Percentiles rank a stretch among this genome's conserved stretches.
Evolutionary conservation across 257 asterid species (phyloP).

Genomic region (Ehretia macrophylla): DNA sequence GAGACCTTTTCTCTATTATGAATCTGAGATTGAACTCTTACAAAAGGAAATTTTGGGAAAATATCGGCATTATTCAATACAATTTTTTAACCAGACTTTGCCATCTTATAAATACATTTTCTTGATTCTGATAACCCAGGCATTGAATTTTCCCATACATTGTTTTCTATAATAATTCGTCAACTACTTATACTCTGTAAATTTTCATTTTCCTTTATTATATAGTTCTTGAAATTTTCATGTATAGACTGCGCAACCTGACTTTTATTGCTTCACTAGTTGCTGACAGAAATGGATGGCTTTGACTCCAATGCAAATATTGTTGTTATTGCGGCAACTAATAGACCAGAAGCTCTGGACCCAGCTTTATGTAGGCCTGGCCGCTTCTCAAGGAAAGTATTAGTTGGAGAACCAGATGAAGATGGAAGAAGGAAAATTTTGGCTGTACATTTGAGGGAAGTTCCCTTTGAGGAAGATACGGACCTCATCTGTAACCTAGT

Average conservation of each 20-base stretch:
- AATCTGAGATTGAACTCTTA: too few species aligned
- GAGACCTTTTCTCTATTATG: too few species aligned
- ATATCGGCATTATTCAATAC: too few species aligned
- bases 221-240: neutral
- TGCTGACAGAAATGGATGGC: conserved; percentile 99
- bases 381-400: conserved; percentile 91
- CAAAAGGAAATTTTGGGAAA: too few species aligned
- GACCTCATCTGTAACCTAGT: conserved; percentile 72
- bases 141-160: neutral
- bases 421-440: conserved; percentile 86
- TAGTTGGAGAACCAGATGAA: conserved; percentile 95
- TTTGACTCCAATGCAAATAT: conserved; percentile 68
- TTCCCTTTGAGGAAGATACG: conserved; percentile 83
- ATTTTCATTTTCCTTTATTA: neutral
- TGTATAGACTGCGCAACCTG: conserved; percentile 3
- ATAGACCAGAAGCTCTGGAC: conserved; percentile 94
- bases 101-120: too few species aligned
- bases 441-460: conserved; percentile 83
- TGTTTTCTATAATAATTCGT: neutral
- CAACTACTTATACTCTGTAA: neutral
- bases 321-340: conserved; percentile 91
- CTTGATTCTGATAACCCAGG: too few species aligned
- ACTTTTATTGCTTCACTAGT: conserved; percentile 34
- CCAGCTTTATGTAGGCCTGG: conserved; percentile 98
- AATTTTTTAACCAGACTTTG: too few species aligned